These are phyloP conservation scores for Pythium dissimile DNA, from an alignment of 352 stramenopile genomes.

Conservation along the genomic window DNA sequence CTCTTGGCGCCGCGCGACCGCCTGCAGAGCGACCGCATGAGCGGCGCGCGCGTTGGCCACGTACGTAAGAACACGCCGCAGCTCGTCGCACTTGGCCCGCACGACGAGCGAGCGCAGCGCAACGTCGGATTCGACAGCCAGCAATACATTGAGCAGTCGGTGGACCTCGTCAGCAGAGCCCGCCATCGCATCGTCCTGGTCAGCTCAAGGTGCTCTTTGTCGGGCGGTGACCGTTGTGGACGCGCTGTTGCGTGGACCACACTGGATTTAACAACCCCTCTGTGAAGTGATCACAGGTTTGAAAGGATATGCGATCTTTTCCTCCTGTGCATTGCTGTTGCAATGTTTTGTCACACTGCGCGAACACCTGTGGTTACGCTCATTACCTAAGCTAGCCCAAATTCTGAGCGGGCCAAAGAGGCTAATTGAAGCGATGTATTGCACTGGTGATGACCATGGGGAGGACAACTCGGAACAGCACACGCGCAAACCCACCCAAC, in stretches of 20 bases:
- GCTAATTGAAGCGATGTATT: no score
- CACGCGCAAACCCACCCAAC: background rate
- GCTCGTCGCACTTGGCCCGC: constrained; percentile 34
- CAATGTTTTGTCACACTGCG: background rate
- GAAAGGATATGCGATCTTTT: no score
- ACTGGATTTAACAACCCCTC: no score
- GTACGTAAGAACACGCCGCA: constrained; percentile 28
- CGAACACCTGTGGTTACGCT: constrained; percentile 7
- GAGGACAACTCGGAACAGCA: constrained; percentile 10
- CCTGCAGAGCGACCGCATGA: background rate
- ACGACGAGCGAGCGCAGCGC: constrained; percentile 29
- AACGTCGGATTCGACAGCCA: constrained; percentile 33
- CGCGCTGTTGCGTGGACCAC: constrained; percentile 1
- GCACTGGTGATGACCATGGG: no score
- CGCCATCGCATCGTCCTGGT: constrained; percentile 6
- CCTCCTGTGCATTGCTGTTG: no score
- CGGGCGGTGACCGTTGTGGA: background rate
- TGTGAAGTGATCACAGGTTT: no score
- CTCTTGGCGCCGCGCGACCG: constrained; percentile 4
- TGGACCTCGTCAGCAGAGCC: constrained; percentile 4
- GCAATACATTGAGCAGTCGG: constrained; percentile 6
- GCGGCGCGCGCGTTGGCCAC: constrained; percentile 9
- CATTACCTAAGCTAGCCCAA: no score
- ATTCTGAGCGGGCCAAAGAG: no score
- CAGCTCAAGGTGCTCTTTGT: no score